Percentiles rank a stretch among this genome's conserved stretches.
phyloP scores from a whole-genome alignment of 148 eudicot genomes.

The Silene conica region DNA sequence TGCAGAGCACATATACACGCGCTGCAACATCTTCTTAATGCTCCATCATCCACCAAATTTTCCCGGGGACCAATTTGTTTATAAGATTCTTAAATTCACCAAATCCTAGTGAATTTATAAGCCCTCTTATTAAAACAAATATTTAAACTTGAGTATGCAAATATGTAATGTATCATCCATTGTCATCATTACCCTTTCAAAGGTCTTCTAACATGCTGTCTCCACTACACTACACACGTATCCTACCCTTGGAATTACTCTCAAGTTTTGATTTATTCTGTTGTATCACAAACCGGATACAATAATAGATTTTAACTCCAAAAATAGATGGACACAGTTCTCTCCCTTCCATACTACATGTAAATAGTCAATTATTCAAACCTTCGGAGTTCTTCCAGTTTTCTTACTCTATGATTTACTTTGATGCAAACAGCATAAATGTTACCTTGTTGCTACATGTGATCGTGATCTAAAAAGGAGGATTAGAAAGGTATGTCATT shows the following conservation, averaged over 20 bases:
- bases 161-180: background rate
- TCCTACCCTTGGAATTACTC: background rate
- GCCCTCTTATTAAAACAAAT: background rate
- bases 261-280: background rate
- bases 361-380: background rate
- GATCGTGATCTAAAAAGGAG: conserved; percentile 97
- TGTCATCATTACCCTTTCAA: background rate
- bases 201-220: background rate
- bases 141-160: background rate
- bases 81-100: background rate
- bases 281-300: background rate
- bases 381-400: background rate
- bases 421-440: conserved; percentile 68
- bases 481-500: conserved; percentile 70
- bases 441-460: conserved; percentile 95
- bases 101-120: background rate
- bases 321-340: background rate
- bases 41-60: background rate
- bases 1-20: background rate
- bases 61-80: background rate
- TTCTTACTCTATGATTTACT: conserved; percentile 14
- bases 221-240: background rate
- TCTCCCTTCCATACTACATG: background rate
- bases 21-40: background rate
- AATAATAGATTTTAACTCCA: background rate